Evolutionary conservation across 164 flowering plant genomes (phyloP), one percentile per base, ranked within the genome.

Genomic region (Hamamelis virginiana): DNA sequence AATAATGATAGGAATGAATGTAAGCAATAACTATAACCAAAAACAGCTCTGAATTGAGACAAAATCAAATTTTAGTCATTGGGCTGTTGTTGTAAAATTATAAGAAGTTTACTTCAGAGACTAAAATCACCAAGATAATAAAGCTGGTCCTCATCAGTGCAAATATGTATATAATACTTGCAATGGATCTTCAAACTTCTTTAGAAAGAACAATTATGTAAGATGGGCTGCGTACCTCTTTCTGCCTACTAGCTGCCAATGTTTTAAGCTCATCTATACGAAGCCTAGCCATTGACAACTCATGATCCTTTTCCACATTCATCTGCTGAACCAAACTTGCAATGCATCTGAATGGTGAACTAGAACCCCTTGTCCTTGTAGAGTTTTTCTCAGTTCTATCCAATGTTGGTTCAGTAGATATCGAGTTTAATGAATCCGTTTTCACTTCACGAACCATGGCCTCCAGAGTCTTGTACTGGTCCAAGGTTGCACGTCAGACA

Each of bases 281-380:
- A 52, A 67, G 81, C 73, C 74, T 86, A 47, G 92, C 94, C 59
- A 52, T 57, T 51, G 87, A 81, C 73, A 91, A 62, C 66, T 94
- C 97, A 67, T 90, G 88, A 65, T 91, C 96, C 74, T 87, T 90
- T 77, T 94, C 98, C 23, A 73, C 38, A 66, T 85, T 90, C 90
- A 85, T 83, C 75, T 90, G 97, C 70, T 88, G 97, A 70, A 90
- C 94, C 77, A 91, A 67, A 77, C 80, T 70, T 58, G 85, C 38
- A 62, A 94, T 89, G 83, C 98, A 94, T 74, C 89, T 89, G 76
- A 94, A 94, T 21, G 98, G 98, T 43, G 98, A 94, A 75, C 91
- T 80, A 1, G 98, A 93, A 59, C 97, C 91, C 78, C 96, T 86
- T 56, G 89, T 25, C 80, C 90, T 91, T 8, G 71, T 61, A 58